These are phyloP conservation scores for Cercophora samala DNA, from an alignment of 495 filamentous ascomycete genomes.

Conservation along the genomic window DNA sequence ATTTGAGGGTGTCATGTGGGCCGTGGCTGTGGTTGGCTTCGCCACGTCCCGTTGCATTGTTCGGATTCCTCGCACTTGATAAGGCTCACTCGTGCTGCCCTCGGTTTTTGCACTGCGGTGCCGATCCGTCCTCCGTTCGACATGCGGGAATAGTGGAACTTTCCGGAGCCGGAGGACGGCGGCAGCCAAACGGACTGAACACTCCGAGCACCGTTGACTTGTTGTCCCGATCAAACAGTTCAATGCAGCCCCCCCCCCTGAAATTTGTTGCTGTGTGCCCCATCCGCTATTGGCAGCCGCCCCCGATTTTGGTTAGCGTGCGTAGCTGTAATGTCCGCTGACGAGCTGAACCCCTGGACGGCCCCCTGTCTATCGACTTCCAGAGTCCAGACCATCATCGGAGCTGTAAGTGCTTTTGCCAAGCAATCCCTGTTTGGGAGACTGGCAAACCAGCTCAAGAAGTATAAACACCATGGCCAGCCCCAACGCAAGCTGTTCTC, in stretches of 20 bases:
- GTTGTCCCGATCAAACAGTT: neutral
- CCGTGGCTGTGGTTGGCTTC: neutral
- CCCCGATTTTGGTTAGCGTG: neutral
- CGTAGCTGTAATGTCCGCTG: neutral
- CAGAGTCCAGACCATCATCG: neutral
- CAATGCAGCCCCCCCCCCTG: neutral
- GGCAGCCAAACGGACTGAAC: neutral
- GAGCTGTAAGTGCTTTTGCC: neutral
- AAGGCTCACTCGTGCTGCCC: neutral
- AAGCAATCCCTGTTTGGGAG: neutral
- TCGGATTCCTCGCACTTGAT: neutral
- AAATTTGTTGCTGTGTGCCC: neutral
- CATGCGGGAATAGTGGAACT: neutral
- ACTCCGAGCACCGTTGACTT: neutral
- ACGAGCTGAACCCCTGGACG: neutral
- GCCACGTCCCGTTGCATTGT: neutral
- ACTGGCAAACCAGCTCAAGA: neutral
- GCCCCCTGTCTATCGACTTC: neutral
- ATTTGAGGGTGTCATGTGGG: neutral
- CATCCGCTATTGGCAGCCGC: neutral
- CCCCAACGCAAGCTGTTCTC: neutral
- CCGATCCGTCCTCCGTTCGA: neutral
- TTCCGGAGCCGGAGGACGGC: neutral
- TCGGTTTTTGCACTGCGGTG: neutral
- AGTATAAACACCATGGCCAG: neutral